Conservation (phyloP, 768 basidiomycete species). For the Amanita rubescens region DNA sequence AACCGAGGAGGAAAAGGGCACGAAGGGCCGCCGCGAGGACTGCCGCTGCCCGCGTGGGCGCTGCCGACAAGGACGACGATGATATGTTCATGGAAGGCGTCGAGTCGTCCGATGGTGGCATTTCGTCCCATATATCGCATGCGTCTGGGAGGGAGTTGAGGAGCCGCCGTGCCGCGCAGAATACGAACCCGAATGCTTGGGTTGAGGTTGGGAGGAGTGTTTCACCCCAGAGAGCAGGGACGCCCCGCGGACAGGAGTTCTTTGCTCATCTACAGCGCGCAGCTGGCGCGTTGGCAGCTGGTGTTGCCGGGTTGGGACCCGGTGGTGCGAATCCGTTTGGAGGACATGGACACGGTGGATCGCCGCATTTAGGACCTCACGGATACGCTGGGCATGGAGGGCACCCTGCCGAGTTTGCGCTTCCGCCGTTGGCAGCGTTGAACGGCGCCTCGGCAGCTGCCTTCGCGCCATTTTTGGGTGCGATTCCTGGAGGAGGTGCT, state of each 20-base stretch:
- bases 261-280: constrained; percentile 5
- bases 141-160: constrained; percentile 12
- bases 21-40: constrained; percentile 23
- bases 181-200: constrained; percentile 16
- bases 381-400: background rate
- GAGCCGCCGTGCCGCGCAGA: constrained; percentile 8
- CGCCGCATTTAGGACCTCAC: constrained; percentile 7
- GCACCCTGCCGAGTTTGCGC: constrained; percentile 42
- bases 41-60: constrained; percentile 3
- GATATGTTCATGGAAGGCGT: constrained; percentile 46
- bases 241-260: constrained; percentile 2
- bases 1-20: constrained; percentile 55
- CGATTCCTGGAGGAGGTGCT: background rate
- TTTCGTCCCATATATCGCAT: background rate
- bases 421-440: constrained; percentile 49
- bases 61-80: constrained; percentile 28
- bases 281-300: background rate
- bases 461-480: constrained; percentile 21
- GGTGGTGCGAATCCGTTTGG: background rate
- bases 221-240: constrained; percentile 19
- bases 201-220: constrained; percentile 23
- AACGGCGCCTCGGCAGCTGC: constrained; percentile 20
- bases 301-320: background rate
- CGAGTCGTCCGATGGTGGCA: constrained; percentile 18
- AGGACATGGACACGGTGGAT: constrained; percentile 4